phyloP scores from a whole-genome alignment of 148 eudicot species.

The Vaccinium darrowii region DNA sequence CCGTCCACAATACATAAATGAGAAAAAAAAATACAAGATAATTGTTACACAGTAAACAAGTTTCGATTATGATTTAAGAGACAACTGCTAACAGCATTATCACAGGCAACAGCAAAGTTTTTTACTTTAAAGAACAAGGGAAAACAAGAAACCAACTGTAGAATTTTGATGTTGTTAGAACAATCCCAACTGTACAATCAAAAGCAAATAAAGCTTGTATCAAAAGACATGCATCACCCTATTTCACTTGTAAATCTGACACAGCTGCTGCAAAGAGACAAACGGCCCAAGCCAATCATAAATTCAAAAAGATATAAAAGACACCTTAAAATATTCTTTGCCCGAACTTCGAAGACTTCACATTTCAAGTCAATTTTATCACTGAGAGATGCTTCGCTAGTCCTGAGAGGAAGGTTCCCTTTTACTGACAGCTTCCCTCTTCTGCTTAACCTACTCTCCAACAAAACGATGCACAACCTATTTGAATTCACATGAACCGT shows the following conservation, averaged over 20 bases:
- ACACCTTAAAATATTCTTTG: slow-evolving; percentile 85
- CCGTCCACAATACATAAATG: slow-evolving; percentile 1
- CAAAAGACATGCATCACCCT: background rate
- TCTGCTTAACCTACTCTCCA: slow-evolving; percentile 96
- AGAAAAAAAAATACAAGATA: background rate
- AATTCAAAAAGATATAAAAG: background rate
- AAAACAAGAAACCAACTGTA: background rate
- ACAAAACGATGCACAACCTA: slow-evolving; percentile 73
- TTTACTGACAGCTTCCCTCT: slow-evolving; percentile 84
- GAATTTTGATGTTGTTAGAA: background rate
- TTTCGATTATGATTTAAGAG: background rate
- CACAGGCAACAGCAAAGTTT: slow-evolving; percentile 14
- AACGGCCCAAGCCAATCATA: background rate
- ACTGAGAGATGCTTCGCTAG: slow-evolving; percentile 71
- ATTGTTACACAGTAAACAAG: background rate
- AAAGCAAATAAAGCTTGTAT: background rate
- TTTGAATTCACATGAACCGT: slow-evolving; percentile 85
- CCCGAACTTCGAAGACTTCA: slow-evolving; percentile 90
- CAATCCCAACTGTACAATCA: slow-evolving; percentile 2
- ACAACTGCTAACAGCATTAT: background rate
- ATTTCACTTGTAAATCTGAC: slow-evolving; percentile 9
- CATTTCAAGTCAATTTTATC: slow-evolving; percentile 96
- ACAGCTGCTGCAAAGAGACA: background rate
- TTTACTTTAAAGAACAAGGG: background rate
- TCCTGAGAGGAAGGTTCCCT: slow-evolving; percentile 85